These are phyloP conservation scores for Volvariella surrecta DNA, from an alignment of 1,284 basidiomycete species.

Conservation along the genomic window DNA sequence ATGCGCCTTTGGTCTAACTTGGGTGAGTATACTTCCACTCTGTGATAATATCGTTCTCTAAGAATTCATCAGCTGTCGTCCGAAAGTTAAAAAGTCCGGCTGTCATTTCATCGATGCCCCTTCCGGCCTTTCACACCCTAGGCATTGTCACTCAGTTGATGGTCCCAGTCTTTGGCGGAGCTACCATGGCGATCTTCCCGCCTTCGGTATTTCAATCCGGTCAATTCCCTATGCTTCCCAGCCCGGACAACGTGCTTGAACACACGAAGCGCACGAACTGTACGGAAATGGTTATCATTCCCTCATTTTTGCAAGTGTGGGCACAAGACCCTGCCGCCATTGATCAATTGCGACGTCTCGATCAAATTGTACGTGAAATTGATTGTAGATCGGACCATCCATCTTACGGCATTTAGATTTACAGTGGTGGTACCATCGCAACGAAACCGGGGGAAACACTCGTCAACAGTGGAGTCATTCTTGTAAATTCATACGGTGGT, in stretches of 20 bases:
- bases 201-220: constrained; percentile 17
- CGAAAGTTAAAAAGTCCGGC: constrained; percentile 13
- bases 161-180: constrained; percentile 15
- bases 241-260: constrained; percentile 23
- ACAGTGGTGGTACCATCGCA: constrained; percentile 20
- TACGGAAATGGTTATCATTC: constrained; percentile 23
- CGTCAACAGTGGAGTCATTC: constrained; percentile 18
- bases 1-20: not conserved
- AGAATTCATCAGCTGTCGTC: constrained; percentile 12
- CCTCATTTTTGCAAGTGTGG: constrained; percentile 28
- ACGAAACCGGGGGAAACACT: constrained; percentile 19
- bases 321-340: constrained; percentile 19
- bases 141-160: constrained; percentile 21
- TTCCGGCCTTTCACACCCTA: constrained; percentile 25
- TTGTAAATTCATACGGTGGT: constrained; percentile 20
- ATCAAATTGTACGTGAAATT: constrained; percentile 20
- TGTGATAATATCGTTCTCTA: constrained; percentile 14
- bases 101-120: constrained; percentile 12
- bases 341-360: constrained; percentile 18
- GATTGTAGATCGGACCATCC: not conserved
- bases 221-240: constrained; percentile 17
- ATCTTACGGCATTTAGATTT: constrained; percentile 13
- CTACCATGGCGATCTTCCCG: constrained; percentile 20
- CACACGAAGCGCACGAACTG: constrained; percentile 18
- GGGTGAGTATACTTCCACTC: not conserved